phyloP scores from a whole-genome alignment of 1,284 basidiomycete genomes.

The Sporisorium sorghi region DNA sequence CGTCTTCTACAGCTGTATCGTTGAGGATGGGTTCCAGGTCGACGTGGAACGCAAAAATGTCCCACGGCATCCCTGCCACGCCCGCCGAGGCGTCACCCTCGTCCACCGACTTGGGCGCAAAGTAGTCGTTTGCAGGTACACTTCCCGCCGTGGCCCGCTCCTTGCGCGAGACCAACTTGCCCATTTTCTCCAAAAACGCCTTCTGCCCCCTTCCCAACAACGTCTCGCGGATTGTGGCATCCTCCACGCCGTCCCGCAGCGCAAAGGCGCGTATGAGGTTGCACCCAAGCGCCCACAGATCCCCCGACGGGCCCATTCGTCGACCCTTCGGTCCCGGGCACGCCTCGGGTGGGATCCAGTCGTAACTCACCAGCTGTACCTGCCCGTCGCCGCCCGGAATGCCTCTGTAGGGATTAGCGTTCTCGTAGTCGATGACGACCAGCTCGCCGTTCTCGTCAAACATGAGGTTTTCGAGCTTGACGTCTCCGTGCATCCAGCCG shows the following conservation, averaged over 20 bases:
- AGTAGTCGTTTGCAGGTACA: constrained; percentile 19
- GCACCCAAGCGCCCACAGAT: constrained; percentile 65
- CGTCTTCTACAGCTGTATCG: constrained; percentile 22
- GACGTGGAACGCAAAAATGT: constrained; percentile 31
- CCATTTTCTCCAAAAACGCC: constrained; percentile 53
- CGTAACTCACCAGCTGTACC: constrained; percentile 63
- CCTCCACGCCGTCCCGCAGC: constrained; percentile 63
- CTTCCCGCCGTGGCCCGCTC: not conserved
- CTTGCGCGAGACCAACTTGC: constrained; percentile 26
- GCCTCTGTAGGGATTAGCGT: constrained; percentile 65
- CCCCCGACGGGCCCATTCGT: constrained; percentile 62
- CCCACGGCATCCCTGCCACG: constrained; percentile 25
- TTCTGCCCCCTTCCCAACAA: constrained; percentile 57
- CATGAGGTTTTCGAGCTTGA: constrained; percentile 68
- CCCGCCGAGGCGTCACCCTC: not conserved
- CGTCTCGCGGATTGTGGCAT: constrained; percentile 53
- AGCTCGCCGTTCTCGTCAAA: constrained; percentile 57
- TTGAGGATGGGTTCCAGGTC: constrained; percentile 41
- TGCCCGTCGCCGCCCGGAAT: constrained; percentile 61
- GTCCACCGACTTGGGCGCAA: constrained; percentile 14
- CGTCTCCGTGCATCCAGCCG: constrained; percentile 68
- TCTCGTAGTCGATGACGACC: constrained; percentile 67
- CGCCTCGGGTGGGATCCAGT: constrained; percentile 67
- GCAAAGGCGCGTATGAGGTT: constrained; percentile 66
- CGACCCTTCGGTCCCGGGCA: constrained; percentile 56